Evolutionary conservation across 2,329 filamentous ascomycete genomes (phyloP).

Genomic region (Ceratocystiopsis brevicomis): DNA sequence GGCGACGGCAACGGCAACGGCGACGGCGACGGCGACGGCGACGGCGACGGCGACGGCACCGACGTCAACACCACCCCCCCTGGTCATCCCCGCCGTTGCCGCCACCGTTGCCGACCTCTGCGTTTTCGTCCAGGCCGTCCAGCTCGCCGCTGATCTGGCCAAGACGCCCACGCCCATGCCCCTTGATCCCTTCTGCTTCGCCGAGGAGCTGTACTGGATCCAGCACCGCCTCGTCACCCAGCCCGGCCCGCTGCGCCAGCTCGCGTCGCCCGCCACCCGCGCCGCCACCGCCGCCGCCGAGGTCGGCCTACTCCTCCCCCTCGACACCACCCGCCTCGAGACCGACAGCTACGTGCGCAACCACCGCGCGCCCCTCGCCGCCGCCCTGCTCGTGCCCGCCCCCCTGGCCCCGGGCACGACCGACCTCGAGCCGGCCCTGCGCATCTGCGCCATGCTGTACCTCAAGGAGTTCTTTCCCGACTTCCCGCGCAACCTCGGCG

Average conservation of each 20-base stretch:
- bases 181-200: conserved; percentile 15
- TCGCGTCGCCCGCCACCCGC: not conserved
- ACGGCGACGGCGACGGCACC: no score
- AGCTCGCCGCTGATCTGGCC: conserved; percentile 8
- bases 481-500: conserved; percentile 15
- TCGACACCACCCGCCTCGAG: conserved; percentile 7
- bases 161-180: conserved; percentile 3
- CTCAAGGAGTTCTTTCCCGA: conserved; percentile 17
- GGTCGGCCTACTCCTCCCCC: conserved; percentile 4
- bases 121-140: conserved; percentile 12
- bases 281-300: not conserved
- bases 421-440: conserved; percentile 13
- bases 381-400: conserved; percentile 6
- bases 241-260: conserved; percentile 13
- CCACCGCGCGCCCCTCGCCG: conserved; percentile 10
- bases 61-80: conserved; percentile 4
- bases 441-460: conserved; percentile 15
- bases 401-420: conserved; percentile 1
- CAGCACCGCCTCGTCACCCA: conserved; percentile 13
- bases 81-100: conserved; percentile 11
- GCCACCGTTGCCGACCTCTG: conserved; percentile 12
- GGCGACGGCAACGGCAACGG: not conserved
- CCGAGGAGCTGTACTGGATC: conserved; percentile 16
- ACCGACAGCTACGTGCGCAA: conserved; percentile 11
- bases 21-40: not conserved